Conservation (phyloP, 257 asterid species). For the Thymus mandschuricus region DNA sequence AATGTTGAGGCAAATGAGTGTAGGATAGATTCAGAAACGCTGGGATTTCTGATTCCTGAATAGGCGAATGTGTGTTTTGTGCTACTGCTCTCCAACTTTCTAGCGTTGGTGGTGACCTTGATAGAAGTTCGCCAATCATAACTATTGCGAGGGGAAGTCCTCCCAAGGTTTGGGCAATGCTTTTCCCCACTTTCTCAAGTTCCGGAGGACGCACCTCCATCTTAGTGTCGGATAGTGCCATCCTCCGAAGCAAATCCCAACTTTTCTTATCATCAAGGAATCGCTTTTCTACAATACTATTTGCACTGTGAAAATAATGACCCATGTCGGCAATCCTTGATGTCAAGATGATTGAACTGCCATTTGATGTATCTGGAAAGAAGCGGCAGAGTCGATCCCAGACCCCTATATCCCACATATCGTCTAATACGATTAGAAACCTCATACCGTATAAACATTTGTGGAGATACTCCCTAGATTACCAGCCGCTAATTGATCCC, state of each 20-base stretch:
- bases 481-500: background rate
- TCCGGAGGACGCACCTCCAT: background rate
- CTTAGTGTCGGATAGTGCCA: background rate
- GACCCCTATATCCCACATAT: background rate
- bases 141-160: constrained; percentile 33
- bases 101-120: background rate
- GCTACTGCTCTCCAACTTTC: constrained; percentile 23
- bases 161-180: constrained; percentile 3
- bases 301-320: too few species aligned
- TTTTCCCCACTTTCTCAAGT: constrained; percentile 6
- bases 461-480: background rate
- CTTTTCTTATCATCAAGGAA: background rate
- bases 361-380: background rate
- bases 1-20: constrained; percentile 23
- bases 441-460: background rate
- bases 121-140: constrained; percentile 20
- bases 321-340: too few species aligned
- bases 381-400: background rate
- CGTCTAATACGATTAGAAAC: constrained; percentile 25
- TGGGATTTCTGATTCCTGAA: background rate
- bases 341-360: constrained; percentile 6
- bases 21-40: constrained; percentile 19
- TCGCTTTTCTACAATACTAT: background rate
- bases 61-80: background rate
- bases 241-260: background rate